These are phyloP conservation scores for Hibiscus tridactylites DNA, from an alignment of 345 rosid species.

Conservation along the genomic window DNA sequence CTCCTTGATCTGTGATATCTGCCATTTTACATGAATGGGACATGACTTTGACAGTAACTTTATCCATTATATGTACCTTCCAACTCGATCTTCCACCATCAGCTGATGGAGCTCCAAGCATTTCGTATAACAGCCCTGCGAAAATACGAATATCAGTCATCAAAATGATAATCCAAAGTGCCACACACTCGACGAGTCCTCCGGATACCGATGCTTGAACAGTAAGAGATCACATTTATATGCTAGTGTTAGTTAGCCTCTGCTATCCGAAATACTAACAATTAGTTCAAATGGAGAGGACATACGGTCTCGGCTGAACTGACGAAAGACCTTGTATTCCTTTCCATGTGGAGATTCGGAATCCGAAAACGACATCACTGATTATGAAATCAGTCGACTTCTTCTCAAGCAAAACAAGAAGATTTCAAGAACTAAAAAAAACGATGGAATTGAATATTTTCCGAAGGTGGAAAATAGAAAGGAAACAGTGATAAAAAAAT, in stretches of 20 bases:
- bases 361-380: not conserved
- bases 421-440: not conserved
- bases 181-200: not conserved
- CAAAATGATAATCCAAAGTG: not conserved
- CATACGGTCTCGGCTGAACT: conserved; percentile 67
- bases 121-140: conserved; percentile 66
- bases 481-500: not conserved
- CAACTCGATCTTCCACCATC: conserved; percentile 62
- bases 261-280: not conserved
- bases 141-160: not conserved
- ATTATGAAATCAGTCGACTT: not conserved
- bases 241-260: no score
- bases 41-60: conserved; percentile 6
- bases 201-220: not conserved
- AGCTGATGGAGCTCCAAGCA: conserved; percentile 70
- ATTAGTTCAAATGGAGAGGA: conserved; percentile 1
- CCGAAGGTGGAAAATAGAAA: not conserved
- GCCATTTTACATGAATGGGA: conserved; percentile 4
- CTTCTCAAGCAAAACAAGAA: not conserved
- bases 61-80: conserved; percentile 35
- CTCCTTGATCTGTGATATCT: conserved; percentile 74
- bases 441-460: not conserved
- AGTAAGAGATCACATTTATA: not conserved
- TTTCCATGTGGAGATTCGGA: not conserved
- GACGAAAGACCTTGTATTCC: conserved; percentile 42